Evolutionary conservation across 2,329 filamentous ascomycete species (phyloP), one percentile per base, ranked within the genome.

Genomic region (Claviceps maximensis): DNA sequence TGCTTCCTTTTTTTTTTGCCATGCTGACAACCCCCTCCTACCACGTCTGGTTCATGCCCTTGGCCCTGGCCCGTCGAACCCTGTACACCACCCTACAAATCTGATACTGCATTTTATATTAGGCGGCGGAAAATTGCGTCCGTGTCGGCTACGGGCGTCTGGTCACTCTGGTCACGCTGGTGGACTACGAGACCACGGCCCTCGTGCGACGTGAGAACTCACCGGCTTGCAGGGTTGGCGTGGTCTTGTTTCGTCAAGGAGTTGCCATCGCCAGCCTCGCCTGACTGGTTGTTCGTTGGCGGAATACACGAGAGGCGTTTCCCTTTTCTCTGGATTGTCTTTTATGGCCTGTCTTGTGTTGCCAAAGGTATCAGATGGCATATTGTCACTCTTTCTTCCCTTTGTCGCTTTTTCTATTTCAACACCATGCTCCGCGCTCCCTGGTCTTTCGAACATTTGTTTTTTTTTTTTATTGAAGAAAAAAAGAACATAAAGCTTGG

Each of bases 201-300:
- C 47, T 50, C 29, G 54, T 55, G 54, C 47, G 6, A 53, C 54
- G 8, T 38, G n/a, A 51, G 17, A 53, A 55, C 51, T 50, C 54
- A 47, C 48, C 54, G 47, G 44, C 50, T 36, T 47, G 47, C 50
- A 55, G 50, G 46, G 50, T 52, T 46, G 41, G 42, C 41, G 50
- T 55, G 33, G 46, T 48, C 31, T 17, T 27, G 19, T 42, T 21
- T 13, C 33, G 44, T 33, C 19, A 47, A 15, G 15, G 19, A 15
- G 40, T 46, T 10, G 19, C 42, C 47, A 12, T 50, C n/a, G 31
- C 49, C 38, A 49, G 53, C 50, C 46, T 51, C 31, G 27, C 49
- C 36, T 51, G 42, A 33, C 49, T 51, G 49, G 42, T 45, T 51
- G 31, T 27, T 38, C 8, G 36, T 45, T 41, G 36, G 27, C 19